A percentile compares a stretch with the other conserved stretches of the same genome.
Evolutionary conservation across 2,329 filamentous ascomycete genomes (phyloP).

Genomic region (Alternaria viburni): DNA sequence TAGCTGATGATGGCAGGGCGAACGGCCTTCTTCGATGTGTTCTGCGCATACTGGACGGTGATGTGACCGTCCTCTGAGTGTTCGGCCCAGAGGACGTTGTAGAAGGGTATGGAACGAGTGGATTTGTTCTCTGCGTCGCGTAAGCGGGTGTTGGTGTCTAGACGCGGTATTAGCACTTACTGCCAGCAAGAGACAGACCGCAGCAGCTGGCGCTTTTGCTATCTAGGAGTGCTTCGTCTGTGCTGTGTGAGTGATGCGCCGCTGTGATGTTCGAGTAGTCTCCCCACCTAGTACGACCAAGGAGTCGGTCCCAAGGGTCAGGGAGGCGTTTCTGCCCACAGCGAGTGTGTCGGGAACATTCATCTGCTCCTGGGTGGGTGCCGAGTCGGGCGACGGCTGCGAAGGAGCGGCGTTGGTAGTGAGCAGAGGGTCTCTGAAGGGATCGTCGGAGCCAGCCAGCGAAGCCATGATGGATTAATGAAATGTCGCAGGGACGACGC

Average conservation of each 20-base stretch:
- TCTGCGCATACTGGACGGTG: conserved; percentile 74
- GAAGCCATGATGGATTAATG: conserved; percentile 29
- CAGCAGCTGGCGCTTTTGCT: conserved; percentile 61
- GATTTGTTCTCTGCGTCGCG: conserved; percentile 52
- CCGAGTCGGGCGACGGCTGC: conserved; percentile 34
- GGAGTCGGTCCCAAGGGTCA: conserved; percentile 66
- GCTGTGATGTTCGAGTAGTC: neutral
- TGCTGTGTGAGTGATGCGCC: conserved; percentile 5
- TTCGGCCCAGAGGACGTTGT: conserved; percentile 84
- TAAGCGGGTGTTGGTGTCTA: conserved; percentile 8
- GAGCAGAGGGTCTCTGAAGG: conserved; percentile 10
- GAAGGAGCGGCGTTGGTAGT: conserved; percentile 34
- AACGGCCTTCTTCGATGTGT: conserved; percentile 63
- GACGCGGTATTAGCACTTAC: conserved; percentile 41
- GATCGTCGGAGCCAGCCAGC: conserved; percentile 2
- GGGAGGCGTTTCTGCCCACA: conserved; percentile 64
- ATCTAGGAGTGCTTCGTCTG: conserved; percentile 62
- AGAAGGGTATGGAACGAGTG: conserved; percentile 72
- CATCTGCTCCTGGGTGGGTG: neutral
- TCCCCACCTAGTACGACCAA: conserved; percentile 64
- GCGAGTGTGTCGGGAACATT: conserved; percentile 52
- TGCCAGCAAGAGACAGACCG: conserved; percentile 57
- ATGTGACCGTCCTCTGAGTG: conserved; percentile 63
- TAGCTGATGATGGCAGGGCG: conserved; percentile 68
- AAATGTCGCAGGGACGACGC: conserved; percentile 1